A percentile compares a stretch with the other conserved stretches of the same genome.
phyloP scores from a whole-genome alignment of 495 filamentous ascomycete genomes.

The Penicillium waksmanii region DNA sequence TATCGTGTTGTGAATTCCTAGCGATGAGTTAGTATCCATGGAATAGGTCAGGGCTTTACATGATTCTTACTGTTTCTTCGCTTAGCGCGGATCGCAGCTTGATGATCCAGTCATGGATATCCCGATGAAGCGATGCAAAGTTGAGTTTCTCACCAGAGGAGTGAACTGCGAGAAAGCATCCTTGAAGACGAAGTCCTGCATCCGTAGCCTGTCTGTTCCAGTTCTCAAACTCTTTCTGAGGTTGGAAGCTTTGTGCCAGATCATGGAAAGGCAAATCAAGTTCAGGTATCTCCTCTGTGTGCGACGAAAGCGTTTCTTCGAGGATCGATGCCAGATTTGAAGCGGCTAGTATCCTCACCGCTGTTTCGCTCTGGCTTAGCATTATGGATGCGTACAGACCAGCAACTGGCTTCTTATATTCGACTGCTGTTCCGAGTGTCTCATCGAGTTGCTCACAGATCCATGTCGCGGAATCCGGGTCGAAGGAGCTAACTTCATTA shows the following conservation, averaged over 20 bases:
- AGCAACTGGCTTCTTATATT: slow-evolving; percentile 28
- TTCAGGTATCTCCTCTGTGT: slow-evolving; percentile 12
- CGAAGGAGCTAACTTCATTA: slow-evolving; percentile 31
- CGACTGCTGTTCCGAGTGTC: slow-evolving; percentile 23
- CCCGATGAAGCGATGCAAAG: slow-evolving; percentile 19
- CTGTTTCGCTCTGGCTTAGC: slow-evolving; percentile 28
- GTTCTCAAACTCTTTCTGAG: slow-evolving; percentile 25
- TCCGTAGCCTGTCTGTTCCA: slow-evolving; percentile 50
- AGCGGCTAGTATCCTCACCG: slow-evolving; percentile 38
- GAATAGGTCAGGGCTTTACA: not conserved
- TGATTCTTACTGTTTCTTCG: slow-evolving; percentile 46
- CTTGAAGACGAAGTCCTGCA: slow-evolving; percentile 50
- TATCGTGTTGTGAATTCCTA: slow-evolving; percentile 69
- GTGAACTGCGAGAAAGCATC: slow-evolving; percentile 61
- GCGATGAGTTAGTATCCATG: not conserved
- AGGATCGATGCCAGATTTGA: slow-evolving; percentile 41
- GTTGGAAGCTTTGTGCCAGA: slow-evolving; percentile 29
- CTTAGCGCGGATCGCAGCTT: slow-evolving; percentile 43
- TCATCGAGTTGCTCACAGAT: slow-evolving; percentile 39
- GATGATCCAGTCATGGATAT: slow-evolving; percentile 35
- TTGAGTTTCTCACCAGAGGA: slow-evolving; percentile 34
- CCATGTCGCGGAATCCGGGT: slow-evolving; percentile 46
- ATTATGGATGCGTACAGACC: slow-evolving; percentile 39
- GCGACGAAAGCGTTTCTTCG: slow-evolving; percentile 29
- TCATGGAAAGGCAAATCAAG: slow-evolving; percentile 33